Percentiles rank a stretch among this genome's conserved stretches.
phyloP scores from a whole-genome alignment of 805 yeast species.

The Saturnispora galanensis region DNA sequence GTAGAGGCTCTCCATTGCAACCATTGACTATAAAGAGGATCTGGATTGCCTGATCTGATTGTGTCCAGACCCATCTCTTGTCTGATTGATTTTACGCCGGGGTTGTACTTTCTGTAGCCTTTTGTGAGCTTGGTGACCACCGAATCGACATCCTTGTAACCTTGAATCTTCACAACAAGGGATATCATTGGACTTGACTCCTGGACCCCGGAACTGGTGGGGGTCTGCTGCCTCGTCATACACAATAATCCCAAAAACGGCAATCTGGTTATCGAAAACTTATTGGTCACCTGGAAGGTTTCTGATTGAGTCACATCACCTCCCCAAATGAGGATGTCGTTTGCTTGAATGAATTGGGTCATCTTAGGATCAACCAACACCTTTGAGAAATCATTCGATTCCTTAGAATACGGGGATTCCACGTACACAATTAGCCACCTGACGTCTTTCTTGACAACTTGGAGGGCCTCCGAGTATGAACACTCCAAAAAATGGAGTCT shows the following conservation, averaged over 20 bases:
- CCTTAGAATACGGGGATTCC: constrained; percentile 64
- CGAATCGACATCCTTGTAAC: constrained; percentile 33
- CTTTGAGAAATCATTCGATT: constrained; percentile 41
- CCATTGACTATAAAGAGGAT: constrained; percentile 42
- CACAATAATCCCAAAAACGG: constrained; percentile 80
- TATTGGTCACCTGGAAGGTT: constrained; percentile 72
- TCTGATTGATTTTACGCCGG: constrained; percentile 49
- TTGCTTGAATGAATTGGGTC: constrained; percentile 35
- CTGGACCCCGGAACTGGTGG: constrained; percentile 47
- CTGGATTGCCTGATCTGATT: not conserved
- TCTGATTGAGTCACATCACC: constrained; percentile 78
- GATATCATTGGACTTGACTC: constrained; percentile 48
- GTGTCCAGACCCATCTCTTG: constrained; percentile 15
- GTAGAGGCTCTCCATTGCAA: constrained; percentile 35
- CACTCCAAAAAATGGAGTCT: constrained; percentile 49
- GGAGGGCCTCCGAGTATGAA: constrained; percentile 73
- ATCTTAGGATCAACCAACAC: constrained; percentile 46
- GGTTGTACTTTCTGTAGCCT: constrained; percentile 42
- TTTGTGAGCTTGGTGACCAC: constrained; percentile 31
- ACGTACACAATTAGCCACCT: constrained; percentile 67
- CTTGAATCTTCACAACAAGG: constrained; percentile 54
- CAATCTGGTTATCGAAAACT: constrained; percentile 56
- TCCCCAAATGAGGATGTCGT: constrained; percentile 69
- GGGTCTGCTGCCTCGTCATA: constrained; percentile 45
- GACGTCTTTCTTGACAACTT: constrained; percentile 56